Conservation (phyloP, 345 rosid species). For the Arabis alpina region DNA sequence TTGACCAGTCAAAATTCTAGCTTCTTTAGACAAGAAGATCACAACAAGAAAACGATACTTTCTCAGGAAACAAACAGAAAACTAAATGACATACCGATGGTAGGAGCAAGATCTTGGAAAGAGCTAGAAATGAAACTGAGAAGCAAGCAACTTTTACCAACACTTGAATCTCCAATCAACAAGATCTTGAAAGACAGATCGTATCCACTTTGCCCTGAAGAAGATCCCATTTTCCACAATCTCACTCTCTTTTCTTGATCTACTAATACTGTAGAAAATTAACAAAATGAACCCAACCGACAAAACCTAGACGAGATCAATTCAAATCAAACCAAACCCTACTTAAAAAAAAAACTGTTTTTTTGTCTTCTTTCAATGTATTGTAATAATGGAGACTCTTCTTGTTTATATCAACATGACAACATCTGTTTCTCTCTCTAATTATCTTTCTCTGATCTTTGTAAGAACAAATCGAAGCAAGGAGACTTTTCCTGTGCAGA, state of each 20-base stretch:
- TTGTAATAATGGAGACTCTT: background rate
- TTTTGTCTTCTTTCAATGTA: constrained; percentile 15
- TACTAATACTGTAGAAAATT: constrained; percentile 39
- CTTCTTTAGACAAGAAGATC: background rate
- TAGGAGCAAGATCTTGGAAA: constrained; percentile 76
- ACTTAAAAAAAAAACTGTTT: constrained; percentile 17
- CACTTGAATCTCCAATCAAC: constrained; percentile 96
- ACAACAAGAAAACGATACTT: background rate
- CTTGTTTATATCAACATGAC: background rate
- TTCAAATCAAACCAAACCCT: constrained; percentile 20
- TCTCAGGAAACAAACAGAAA: constrained; percentile 28
- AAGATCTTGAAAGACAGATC: constrained; percentile 94
- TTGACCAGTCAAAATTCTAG: constrained; percentile 12
- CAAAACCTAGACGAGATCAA: constrained; percentile 46
- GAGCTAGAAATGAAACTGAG: constrained; percentile 78
- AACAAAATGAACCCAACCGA: constrained; percentile 15
- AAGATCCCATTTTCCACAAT: constrained; percentile 43
- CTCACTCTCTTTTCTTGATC: constrained; percentile 15
- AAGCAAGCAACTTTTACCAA: constrained; percentile 94
- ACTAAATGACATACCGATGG: constrained; percentile 58
- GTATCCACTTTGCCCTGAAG: constrained; percentile 59
- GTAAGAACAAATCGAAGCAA: constrained; percentile 17
- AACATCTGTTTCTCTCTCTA: too few species aligned
- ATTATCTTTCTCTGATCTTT: too few species aligned
- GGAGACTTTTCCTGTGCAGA: constrained; percentile 19